Evolutionary conservation across 176 grass and related monocot species (phyloP).

Genomic region (Oryza punctata): DNA sequence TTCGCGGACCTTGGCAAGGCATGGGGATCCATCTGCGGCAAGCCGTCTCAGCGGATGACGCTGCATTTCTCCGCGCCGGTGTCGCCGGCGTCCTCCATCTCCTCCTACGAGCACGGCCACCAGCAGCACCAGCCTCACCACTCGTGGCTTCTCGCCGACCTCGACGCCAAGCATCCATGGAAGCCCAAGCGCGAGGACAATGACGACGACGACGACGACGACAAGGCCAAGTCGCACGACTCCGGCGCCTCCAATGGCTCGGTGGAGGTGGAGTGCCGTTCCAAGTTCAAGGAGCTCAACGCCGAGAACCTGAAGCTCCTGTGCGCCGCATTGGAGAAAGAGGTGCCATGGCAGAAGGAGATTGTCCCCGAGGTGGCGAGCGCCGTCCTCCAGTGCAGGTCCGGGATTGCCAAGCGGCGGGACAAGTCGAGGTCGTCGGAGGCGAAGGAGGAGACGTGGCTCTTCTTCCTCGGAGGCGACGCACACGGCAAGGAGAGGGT

Average conservation of each 20-base stretch:
- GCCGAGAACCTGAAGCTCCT: constrained; percentile 85
- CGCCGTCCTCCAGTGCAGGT: constrained; percentile 76
- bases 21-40: constrained; percentile 54
- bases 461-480: constrained; percentile 81
- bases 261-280: constrained; percentile 62
- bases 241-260: constrained; percentile 52
- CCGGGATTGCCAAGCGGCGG: constrained; percentile 67
- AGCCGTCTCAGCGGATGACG: constrained; percentile 49
- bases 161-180: constrained; percentile 57
- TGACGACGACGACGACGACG: too few species aligned
- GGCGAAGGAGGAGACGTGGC: constrained; percentile 85
- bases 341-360: constrained; percentile 84
- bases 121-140: constrained; percentile 33
- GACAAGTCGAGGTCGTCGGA: constrained; percentile 47
- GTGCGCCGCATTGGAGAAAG: constrained; percentile 77
- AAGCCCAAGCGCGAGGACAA: constrained; percentile 44
- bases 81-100: constrained; percentile 58
- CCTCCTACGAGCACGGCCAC: constrained; percentile 49
- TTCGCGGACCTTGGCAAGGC: constrained; percentile 60
- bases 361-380: constrained; percentile 71
- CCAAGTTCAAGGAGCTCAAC: constrained; percentile 96
- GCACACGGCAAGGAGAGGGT: constrained; percentile 68
- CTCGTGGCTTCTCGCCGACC: constrained; percentile 42
- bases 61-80: constrained; percentile 51
- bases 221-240: constrained; percentile 39